Base-by-base conservation (phyloP, 2,329 filamentous ascomycete genomes). In the Sclerotinia minor region DNA sequence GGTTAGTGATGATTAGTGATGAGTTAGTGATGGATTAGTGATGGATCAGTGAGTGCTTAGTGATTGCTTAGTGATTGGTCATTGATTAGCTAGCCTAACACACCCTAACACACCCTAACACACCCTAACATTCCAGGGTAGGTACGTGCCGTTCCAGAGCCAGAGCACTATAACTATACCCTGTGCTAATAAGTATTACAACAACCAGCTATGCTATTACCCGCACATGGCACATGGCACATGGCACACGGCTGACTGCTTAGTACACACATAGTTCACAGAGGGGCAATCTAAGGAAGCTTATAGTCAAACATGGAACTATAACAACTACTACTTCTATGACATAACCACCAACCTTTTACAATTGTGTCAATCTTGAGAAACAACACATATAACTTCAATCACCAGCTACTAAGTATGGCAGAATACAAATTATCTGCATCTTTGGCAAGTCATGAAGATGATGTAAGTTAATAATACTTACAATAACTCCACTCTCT, bases 401-500 rank as follows among this genome's bases (percentile, higher is more conserved):
- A 29, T 29, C 19, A 17, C 1, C 21, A 19, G n/a, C 29, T 17
- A 6, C 6, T 61, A 68, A 73, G 72, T 74, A 94, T 94, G 90
- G 82, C 85, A 79, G 89, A 93, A 78, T 98, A 92, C 85, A 97
- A 94, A 85, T 88, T 99, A 76, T 96, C 95, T 70, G 93, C 94
- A 73, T 91, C 92, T 77, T 85, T 99, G 73, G 83, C 88, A 73
- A 94, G 92, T 76, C 95, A 99, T 79, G 91, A 95, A 79, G 90
- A 95, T 78, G 95, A 99, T 87, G 95, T 97, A 84, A 80, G 89
- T 61, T 63, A n/a, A 61, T 26, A 35, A 53, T 68, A 13, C 9
- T 7, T 35, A 67, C 38, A 26, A 32, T 32, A 41, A 41, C 58
- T 53, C 44, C 66, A 69, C 67, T 70, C 65, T 59, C 67, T 70